Evolutionary conservation across 352 stramenopile genomes (phyloP).

Genomic region (Phytophthora citrophthora): DNA sequence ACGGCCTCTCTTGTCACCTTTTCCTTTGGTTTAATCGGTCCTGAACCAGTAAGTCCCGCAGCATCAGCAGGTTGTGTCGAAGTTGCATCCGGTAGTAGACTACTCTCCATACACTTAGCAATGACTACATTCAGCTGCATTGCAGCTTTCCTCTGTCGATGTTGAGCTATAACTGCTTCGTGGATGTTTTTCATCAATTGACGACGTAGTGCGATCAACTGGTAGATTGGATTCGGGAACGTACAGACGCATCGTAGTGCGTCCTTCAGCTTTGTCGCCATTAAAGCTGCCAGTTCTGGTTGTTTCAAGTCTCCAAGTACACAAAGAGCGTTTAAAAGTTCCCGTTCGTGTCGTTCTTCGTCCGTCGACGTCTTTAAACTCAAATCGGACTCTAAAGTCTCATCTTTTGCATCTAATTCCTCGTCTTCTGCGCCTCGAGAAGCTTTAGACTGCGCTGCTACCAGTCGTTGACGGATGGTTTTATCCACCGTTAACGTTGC

Average conservation of each 20-base stretch:
- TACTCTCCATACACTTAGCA: constrained; percentile 15
- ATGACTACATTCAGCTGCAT: constrained; percentile 24
- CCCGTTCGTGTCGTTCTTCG: constrained; percentile 27
- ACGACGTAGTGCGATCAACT: constrained; percentile 54
- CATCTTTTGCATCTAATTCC: constrained; percentile 30
- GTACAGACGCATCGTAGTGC: constrained; percentile 43
- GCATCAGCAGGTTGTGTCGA: background rate
- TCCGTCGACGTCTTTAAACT: background rate
- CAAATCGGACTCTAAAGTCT: constrained; percentile 5
- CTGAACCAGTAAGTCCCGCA: background rate
- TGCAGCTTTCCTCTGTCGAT: constrained; percentile 46
- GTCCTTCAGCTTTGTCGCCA: constrained; percentile 58
- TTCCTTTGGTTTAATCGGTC: constrained; percentile 37
- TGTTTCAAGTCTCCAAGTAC: constrained; percentile 59
- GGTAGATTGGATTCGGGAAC: constrained; percentile 64
- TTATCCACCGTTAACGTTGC: constrained; percentile 6
- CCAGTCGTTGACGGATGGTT: constrained; percentile 33
- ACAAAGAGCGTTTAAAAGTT: constrained; percentile 57
- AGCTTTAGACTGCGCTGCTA: constrained; percentile 26
- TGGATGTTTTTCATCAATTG: constrained; percentile 70
- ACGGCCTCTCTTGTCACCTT: constrained; percentile 42
- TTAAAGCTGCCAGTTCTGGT: constrained; percentile 43
- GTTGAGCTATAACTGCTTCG: constrained; percentile 51
- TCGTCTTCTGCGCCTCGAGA: constrained; percentile 30
- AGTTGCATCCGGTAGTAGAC: background rate